Evolutionary conservation across 768 basidiomycete species (phyloP).

Genomic region (Suillus plorans): DNA sequence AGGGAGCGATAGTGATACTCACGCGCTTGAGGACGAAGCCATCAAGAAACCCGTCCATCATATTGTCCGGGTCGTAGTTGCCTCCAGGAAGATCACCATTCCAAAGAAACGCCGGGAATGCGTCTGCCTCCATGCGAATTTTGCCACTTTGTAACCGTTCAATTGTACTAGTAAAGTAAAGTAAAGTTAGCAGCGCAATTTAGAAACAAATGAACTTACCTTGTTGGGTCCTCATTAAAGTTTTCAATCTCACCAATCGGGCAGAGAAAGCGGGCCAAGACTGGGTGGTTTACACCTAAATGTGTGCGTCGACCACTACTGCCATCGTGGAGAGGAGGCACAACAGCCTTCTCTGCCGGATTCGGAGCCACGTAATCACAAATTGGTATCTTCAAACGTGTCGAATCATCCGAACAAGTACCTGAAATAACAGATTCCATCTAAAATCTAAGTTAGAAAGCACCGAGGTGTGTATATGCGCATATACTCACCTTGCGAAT

Average conservation of each 20-base stretch:
- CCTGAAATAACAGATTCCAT: not conserved
- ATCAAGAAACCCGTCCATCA: not conserved
- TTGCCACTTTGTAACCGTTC: no score
- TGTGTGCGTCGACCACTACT: not conserved
- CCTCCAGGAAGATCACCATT: no score
- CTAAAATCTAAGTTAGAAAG: not conserved
- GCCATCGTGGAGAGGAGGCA: not conserved
- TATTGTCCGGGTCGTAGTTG: no score
- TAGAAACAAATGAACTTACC: not conserved
- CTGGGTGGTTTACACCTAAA: slow-evolving; percentile 2
- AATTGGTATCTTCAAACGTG: not conserved
- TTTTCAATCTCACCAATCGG: not conserved
- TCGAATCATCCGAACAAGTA: no score
- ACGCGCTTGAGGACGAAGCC: not conserved
- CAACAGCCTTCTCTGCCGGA: not conserved
- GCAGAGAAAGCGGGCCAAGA: slow-evolving; percentile 1
- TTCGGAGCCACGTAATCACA: not conserved
- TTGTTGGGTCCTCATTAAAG: not conserved
- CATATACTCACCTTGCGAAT: not conserved
- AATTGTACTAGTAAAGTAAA: no score
- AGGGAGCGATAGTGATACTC: not conserved
- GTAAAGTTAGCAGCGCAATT: not conserved
- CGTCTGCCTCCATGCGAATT: no score
- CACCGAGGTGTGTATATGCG: not conserved
- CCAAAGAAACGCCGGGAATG: no score